Base-by-base conservation (phyloP, 192 early-diverging fungal species). In the Backusella mclennaniae region DNA sequence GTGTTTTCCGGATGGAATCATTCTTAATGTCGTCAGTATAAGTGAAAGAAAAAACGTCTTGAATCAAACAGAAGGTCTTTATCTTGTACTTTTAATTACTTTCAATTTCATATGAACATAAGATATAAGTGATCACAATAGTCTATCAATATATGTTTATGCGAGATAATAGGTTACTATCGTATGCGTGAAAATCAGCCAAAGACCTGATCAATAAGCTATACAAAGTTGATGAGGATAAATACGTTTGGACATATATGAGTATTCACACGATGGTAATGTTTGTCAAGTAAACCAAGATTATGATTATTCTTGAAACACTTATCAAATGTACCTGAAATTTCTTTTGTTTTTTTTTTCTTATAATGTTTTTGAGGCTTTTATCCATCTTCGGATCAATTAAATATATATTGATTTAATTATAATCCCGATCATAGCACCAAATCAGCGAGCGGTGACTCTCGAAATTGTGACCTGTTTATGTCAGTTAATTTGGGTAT, bases 381-480 rank as follows among this genome's bases (percentile, higher is more conserved):
- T 63, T 63, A 63, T 63, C 56, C 23, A 63, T 63, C 23, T 26
- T 63, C 56, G 56, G 56, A 63, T 63, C 56, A 63, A 29, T 63
- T 63, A 49, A 63, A 63, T 63, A 9, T 14, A 63, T 63, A 9
- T 29, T 12, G 11, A 59, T 26, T 4, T 59, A 59, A 26, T 59
- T 59, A 26, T 63, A 29, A 29, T 63, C 26, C 56, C 56, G 56
- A 63, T 63, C 23, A n/a, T 9, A 23, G 52, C 52, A 8, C 6
- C 21, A 53, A 53, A 21, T 53, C 6, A 53, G 9, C 17, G 46
- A 29, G 6, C 6, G 56, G 56, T 63, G 23, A 63, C 56, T 63
- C 23, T 63, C 56, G 9, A 63, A 63, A 63, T 63, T 63, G 56
- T 63, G 56, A 63, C 56, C 56, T 63, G 21, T 63, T 63, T 63